Evolutionary conservation across 139 green algal genomes (phyloP), one percentile per base, ranked within the genome.

Genomic region (Chlamydomonas sp.): DNA sequence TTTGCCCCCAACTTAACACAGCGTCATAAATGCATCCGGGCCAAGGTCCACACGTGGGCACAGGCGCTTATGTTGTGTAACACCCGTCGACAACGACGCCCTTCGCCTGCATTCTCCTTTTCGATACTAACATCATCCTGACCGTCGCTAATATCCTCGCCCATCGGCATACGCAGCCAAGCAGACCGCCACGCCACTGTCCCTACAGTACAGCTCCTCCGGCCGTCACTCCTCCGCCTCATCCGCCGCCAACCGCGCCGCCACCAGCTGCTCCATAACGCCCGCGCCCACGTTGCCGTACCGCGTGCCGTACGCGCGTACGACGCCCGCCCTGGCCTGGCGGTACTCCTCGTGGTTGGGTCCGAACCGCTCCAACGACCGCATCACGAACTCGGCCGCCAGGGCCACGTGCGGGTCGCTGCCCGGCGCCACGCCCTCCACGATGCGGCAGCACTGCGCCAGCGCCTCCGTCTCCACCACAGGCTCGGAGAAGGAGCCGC

Each of bases 381-480:
- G 88, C 59, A 91, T 78, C 69, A 85, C 77, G 67, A 83, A 83
- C 77, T 91, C 88, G 1, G 88, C 82, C 4, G 78, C 58, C 18
- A 91, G 83, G 63, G n/a, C 18, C 60, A 82, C 78, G 58, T 89
- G 71, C 7, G 68, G 71, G 62, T 91, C 88, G 20, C 83, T 77
- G 62, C 88, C 88, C 1, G 82, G 77, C 1, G 49, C 77, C 5
- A 91, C 83, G 5, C 12, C 58, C 78, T 91, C 88, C 62, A 91
- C 9, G 62, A 91, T 86, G 8, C 88, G 83, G 31, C 60, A 80
- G 63, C 83, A 89, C 78, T 81, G 63, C 8, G 72, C 88, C 77
- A 91, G 72, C 0, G 77, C 57, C 83, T 91, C 88, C 12, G 88
- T 91, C 17, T 91, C 88, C 17, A 91, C 68, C 17, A 84, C n/a